Percentiles rank a stretch among this genome's conserved stretches.
These are phyloP conservation scores for Psilocybe azurescens DNA, from an alignment of 768 basidiomycete species.

Conservation along the genomic window DNA sequence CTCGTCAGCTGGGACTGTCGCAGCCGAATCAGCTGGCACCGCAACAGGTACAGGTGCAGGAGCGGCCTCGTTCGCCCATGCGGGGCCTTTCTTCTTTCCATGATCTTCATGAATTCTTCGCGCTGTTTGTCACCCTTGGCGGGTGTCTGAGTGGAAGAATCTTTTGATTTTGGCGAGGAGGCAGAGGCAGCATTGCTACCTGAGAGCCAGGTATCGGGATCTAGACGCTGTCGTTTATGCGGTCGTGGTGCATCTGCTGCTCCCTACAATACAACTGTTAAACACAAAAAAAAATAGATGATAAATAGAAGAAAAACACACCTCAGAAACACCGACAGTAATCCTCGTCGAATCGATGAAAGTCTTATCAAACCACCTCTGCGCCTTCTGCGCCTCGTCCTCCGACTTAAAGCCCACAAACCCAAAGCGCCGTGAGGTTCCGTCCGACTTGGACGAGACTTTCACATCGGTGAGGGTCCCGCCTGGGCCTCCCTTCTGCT, in stretches of 20 bases:
- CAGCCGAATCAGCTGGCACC: too few species aligned
- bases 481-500: conserved; percentile 59
- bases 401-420: conserved; percentile 91
- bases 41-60: conserved; percentile 10
- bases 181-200: conserved; percentile 1
- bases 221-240: conserved; percentile 69
- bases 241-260: conserved; percentile 74
- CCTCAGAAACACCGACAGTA: conserved; percentile 78
- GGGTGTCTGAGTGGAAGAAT: conserved; percentile 14
- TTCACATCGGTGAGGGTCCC: conserved; percentile 88
- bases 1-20: conserved; percentile 3
- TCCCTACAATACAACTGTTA: conserved; percentile 47
- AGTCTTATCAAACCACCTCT: conserved; percentile 84
- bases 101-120: conserved; percentile 75
- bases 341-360: conserved; percentile 85
- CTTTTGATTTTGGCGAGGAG: conserved; percentile 9
- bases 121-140: conserved; percentile 47
- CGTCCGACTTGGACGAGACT: conserved; percentile 76
- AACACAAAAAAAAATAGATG: conserved; percentile 1
- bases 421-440: conserved; percentile 85
- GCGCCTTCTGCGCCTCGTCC: conserved; percentile 73
- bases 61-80: conserved; percentile 64
- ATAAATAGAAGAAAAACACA: conserved; percentile 39
- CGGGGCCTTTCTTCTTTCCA: conserved; percentile 70
- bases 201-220: conserved; percentile 33